Evolutionary conservation across 139 green algal genomes (phyloP).

Genomic region (Deuterostichococcus epilithicus): DNA sequence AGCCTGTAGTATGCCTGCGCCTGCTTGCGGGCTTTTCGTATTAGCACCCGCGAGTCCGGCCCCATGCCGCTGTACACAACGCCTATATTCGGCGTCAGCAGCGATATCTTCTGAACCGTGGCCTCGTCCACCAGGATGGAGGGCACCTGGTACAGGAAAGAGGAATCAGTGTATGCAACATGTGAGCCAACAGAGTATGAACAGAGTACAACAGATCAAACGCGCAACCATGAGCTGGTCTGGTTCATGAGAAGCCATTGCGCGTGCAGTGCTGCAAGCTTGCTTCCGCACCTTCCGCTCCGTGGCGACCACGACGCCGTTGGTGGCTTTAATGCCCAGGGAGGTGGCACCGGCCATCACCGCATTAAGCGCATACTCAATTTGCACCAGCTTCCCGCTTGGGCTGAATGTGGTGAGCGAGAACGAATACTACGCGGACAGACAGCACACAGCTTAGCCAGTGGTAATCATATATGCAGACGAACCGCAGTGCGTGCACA

Average conservation of each 20-base stretch:
- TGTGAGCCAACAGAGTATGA: too few relatives aligned
- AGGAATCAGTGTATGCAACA: too few relatives aligned
- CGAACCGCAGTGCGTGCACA: not conserved
- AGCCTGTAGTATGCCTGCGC: constrained; percentile 81
- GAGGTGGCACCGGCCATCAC: constrained; percentile 90
- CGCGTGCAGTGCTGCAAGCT: too few relatives aligned
- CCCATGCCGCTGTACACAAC: constrained; percentile 98
- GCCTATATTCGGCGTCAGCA: constrained; percentile 89
- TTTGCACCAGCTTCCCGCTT: constrained; percentile 95
- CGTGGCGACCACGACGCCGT: constrained; percentile 98
- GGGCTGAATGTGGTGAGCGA: constrained; percentile 98
- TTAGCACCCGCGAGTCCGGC: constrained; percentile 93
- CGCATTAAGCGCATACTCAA: constrained; percentile 97
- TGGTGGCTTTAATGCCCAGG: constrained; percentile 92
- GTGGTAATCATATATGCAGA: not conserved
- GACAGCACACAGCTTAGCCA: not conserved
- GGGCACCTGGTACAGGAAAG: constrained; percentile 33
- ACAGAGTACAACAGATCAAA: too few relatives aligned
- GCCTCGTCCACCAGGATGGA: constrained; percentile 80
- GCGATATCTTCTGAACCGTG: constrained; percentile 90
- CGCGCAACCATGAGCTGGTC: too few relatives aligned
- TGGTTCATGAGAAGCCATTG: too few relatives aligned
- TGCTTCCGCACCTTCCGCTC: constrained; percentile 89
- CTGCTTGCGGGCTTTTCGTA: constrained; percentile 64
- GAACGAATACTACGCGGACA: constrained; percentile 79